These are phyloP conservation scores for Truncatella angustata DNA, from an alignment of 2,329 filamentous ascomycete genomes.

Conservation along the genomic window DNA sequence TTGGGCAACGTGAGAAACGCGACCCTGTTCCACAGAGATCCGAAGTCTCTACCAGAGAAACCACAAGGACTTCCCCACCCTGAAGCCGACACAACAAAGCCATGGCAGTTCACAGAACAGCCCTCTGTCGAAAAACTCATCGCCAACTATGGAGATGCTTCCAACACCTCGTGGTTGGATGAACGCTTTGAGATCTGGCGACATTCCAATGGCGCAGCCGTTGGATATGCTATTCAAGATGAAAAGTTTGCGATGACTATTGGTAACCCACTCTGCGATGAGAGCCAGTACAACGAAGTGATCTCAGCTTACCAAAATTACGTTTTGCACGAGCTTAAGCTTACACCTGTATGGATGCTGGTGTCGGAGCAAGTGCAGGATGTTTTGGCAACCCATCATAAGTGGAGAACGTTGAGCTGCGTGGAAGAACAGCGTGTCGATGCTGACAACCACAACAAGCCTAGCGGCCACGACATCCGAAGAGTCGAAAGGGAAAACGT, in stretches of 20 bases:
- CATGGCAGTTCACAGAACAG: conserved; percentile 39
- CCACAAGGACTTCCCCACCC: conserved; percentile 73
- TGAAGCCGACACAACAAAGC: conserved; percentile 73
- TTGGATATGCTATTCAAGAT: conserved; percentile 76
- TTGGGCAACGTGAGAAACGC: conserved; percentile 88
- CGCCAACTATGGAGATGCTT: conserved; percentile 92
- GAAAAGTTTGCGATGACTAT: conserved; percentile 78
- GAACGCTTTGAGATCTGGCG: conserved; percentile 87
- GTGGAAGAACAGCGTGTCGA: conserved; percentile 87
- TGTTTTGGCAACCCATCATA: conserved; percentile 74
- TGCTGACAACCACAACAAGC: conserved; percentile 60
- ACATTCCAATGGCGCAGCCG: conserved; percentile 72
- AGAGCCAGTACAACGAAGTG: conserved; percentile 70
- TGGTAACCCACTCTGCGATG: conserved; percentile 83
- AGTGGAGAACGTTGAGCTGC: conserved; percentile 86
- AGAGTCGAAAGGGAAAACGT: conserved; percentile 81
- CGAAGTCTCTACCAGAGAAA: conserved; percentile 76
- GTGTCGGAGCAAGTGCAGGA: conserved; percentile 77
- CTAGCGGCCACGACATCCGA: conserved; percentile 64
- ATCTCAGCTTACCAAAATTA: conserved; percentile 73
- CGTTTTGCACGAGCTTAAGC: conserved; percentile 64
- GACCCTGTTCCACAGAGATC: conserved; percentile 83
- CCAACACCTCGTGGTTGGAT: conserved; percentile 91
- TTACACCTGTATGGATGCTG: conserved; percentile 87
- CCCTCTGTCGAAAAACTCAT: conserved; percentile 84